Evolutionary conservation across 441 rosid species (phyloP), one percentile per base, ranked within the genome.

Genomic region (Gossypium gossypioides): DNA sequence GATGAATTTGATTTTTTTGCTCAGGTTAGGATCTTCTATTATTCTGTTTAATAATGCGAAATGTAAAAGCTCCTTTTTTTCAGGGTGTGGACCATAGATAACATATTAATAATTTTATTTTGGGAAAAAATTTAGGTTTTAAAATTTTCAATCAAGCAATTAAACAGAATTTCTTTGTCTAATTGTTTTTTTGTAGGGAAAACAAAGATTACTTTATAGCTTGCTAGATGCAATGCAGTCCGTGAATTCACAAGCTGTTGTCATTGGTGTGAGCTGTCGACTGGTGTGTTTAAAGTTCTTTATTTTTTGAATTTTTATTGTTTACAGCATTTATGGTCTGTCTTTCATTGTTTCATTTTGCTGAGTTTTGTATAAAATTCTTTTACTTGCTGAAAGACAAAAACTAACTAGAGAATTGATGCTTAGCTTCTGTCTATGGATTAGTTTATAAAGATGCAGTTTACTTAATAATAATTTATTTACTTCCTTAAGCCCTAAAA

Each of bases 151-250:
- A 37, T 63, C 57, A 25, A 65, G 76, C 18, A 22, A 25, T 56
- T 75, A 22, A 62, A 19, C 15, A 32, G 37, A 32, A 48, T 72
- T 1, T 21, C 32, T 51, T 72, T 21, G 6, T 73, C 44, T 25
- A 64, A 21, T 78, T 42, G 61, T 58, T 44, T 16, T 42, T 81
- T 72, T 81, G 67, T 80, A 92, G 98, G 96, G 97, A 67, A 95
- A 92, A 77, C 99, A 95, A 79, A 82, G 95, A 60, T 78, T 95
- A 68, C 95, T 89, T 15, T 92, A 95, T 79, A 88, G 95, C 77
- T 80, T 95, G 80, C 81, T 92, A 74, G 99, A 95, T 79, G 98
- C 98, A 13, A 88, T 91, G 97, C 97, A 92, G 75, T 84, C 96
- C 32, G 91, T 92, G 48, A 80, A 87, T 74, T 95, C 99, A 69